Base-by-base conservation (phyloP, 2,329 filamentous ascomycete genomes). In the Colletotrichum somersetense region DNA sequence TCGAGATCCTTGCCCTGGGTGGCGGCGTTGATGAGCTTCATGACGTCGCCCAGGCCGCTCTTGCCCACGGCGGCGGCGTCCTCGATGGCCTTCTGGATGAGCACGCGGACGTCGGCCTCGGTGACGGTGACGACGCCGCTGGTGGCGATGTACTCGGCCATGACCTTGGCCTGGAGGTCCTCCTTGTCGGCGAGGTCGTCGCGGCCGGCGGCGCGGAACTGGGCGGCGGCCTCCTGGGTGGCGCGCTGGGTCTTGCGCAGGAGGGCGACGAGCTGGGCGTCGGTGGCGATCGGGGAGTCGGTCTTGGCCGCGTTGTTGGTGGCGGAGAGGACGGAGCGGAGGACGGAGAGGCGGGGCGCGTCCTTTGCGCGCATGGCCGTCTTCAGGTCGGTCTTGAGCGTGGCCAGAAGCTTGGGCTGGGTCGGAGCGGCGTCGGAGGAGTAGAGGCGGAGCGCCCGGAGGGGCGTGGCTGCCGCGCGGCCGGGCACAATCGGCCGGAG, bases 271-370 rank as follows among this genome's bases (percentile, higher is more conserved):
- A 96, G 85, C 77, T 92, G 89, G 74, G 88, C 86, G 80, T 96
- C 92, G 30, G 89, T 93, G 66, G 84, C 85, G 77, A 95, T 89
- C n/a, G 93, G 93, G 50, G 83, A 85, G 50, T 86, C 78, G 18
- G 92, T 94, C 82, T 95, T 95, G 79, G 90, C 91, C 44, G 92
- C 91, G 81, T 95, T 95, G 76, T 91, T 90, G 73, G 92, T 90
- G 74, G 92, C 88, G 42, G 92, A 86, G 74, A 95, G 87, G 73
- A 95, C 83, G 52, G 86, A 81, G 75, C 93, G 91, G 61, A 96
- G 86, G 48, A 93, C 92, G 50, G 88, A 83, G 35, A 95, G 88
- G 2, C 91, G 89, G 35, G 89, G 84, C 35, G 85, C 81, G 78
- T 92, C 90, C 80, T 91, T 92, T 76, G 85, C 85, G 71, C 87